phyloP scores from a whole-genome alignment of 495 filamentous ascomycete genomes.

The Lophiotrema nucula region DNA sequence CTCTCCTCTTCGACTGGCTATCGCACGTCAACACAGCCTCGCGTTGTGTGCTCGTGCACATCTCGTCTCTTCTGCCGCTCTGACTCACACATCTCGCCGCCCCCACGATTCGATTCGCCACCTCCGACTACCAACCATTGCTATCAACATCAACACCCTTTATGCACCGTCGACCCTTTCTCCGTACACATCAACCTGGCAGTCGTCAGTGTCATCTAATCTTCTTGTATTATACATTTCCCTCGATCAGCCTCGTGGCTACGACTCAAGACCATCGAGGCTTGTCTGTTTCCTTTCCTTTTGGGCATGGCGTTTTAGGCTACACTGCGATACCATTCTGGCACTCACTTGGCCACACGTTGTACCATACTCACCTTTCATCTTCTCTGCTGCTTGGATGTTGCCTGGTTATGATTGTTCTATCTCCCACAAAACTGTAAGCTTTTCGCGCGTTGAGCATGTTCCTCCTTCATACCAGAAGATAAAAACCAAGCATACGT shows the following conservation, averaged over 20 bases:
- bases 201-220: slow-evolving; percentile 1
- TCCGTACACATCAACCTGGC: background rate
- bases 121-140: background rate
- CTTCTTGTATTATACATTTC: slow-evolving; percentile 32
- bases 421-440: slow-evolving; percentile 14
- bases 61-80: slow-evolving; percentile 15
- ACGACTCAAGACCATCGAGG: slow-evolving; percentile 10
- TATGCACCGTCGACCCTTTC: too few species aligned
- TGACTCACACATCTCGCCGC: slow-evolving; percentile 15
- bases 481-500: too few species aligned
- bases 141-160: slow-evolving; percentile 5
- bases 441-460: background rate
- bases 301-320: slow-evolving; percentile 13
- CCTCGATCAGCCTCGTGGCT: slow-evolving; percentile 22
- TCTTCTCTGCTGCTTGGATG: background rate
- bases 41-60: slow-evolving; percentile 4
- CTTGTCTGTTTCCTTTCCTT: background rate
- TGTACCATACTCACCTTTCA: slow-evolving; percentile 26
- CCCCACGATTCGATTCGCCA: slow-evolving; percentile 2
- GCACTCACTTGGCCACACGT: slow-evolving; percentile 25
- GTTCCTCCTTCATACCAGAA: too few species aligned
- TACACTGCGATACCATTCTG: slow-evolving; percentile 26
- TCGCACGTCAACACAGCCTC: slow-evolving; percentile 8
- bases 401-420: slow-evolving; percentile 4
- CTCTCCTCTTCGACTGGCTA: slow-evolving; percentile 6